These are phyloP conservation scores for Jamesozyma spencerorum DNA, from an alignment of 805 yeast genomes.

Conservation along the genomic window DNA sequence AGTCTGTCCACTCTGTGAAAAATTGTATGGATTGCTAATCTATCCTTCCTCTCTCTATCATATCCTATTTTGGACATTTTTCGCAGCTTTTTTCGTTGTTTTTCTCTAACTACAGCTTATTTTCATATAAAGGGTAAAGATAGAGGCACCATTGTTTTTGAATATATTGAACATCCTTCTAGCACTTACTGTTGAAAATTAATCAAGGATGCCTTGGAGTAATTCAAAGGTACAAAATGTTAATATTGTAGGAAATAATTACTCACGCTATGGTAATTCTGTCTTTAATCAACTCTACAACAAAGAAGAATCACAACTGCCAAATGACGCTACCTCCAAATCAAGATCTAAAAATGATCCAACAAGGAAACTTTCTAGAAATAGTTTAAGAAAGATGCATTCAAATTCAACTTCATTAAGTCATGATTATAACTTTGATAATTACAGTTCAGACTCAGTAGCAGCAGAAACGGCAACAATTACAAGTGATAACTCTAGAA, in stretches of 20 bases:
- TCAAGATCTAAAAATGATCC: too few species aligned
- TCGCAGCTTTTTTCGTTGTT: too few species aligned
- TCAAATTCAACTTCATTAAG: background rate
- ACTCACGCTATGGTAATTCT: slow-evolving; percentile 33
- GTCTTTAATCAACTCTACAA: slow-evolving; percentile 22
- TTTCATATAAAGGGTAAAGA: too few species aligned
- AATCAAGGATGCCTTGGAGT: background rate
- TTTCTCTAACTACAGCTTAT: too few species aligned
- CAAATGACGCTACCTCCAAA: too few species aligned
- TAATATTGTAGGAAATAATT: slow-evolving; percentile 31
- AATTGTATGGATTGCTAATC: too few species aligned
- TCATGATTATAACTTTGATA: background rate
- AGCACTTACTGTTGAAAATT: too few species aligned
- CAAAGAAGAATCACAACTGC: background rate
- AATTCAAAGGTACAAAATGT: slow-evolving; percentile 11
- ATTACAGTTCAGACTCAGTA: background rate
- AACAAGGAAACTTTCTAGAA: background rate
- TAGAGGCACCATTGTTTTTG: too few species aligned
- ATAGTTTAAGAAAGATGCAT: background rate
- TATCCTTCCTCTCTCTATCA: too few species aligned
- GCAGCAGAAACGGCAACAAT: slow-evolving; percentile 7
- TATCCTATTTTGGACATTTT: too few species aligned
- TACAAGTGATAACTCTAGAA: slow-evolving; percentile 9
- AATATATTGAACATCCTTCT: too few species aligned
- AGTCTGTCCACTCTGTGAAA: too few species aligned